These are phyloP conservation scores for Trichoderma endophyticum DNA, from an alignment of 2,329 filamentous ascomycete species.

Conservation along the genomic window DNA sequence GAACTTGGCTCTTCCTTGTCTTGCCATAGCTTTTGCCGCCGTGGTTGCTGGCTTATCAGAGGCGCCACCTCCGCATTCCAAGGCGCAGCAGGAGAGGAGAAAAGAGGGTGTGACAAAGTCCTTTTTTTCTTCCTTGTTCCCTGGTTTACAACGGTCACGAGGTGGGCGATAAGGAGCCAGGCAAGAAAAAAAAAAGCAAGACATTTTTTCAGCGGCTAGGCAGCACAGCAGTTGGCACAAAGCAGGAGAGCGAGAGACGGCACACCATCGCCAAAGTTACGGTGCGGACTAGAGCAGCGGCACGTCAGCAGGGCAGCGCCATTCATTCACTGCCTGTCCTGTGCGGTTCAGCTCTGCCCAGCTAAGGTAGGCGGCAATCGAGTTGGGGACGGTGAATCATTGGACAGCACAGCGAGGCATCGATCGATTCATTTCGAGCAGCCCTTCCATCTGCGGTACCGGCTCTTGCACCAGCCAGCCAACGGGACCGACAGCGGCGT, in stretches of 20 bases:
- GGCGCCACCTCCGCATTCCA: constrained; percentile 15
- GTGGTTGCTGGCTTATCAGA: neutral
- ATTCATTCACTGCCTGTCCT: neutral
- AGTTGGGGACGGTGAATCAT: neutral
- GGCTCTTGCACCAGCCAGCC: neutral
- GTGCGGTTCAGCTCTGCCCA: neutral
- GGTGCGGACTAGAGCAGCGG: neutral
- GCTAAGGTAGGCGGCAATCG: neutral
- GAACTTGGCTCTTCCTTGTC: neutral
- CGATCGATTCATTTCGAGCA: neutral
- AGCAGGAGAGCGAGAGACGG: neutral
- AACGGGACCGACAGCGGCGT: neutral
- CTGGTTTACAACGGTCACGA: constrained; percentile 3
- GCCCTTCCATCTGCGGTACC: neutral
- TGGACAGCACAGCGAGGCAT: neutral
- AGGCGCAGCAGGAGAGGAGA: neutral
- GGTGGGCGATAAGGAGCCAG: constrained; percentile 2
- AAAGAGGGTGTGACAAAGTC: constrained; percentile 6
- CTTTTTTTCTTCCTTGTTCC: neutral
- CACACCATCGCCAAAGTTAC: neutral
- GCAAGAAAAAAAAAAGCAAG: neutral
- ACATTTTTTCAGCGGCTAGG: neutral
- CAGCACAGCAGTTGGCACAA: neutral
- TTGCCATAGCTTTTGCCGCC: neutral
- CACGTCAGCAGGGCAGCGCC: constrained; percentile 13